Percentiles rank a stretch among this genome's conserved stretches.
Conservation (phyloP, 2,329 filamentous ascomycete species). For the Epichloe glyceriae region DNA sequence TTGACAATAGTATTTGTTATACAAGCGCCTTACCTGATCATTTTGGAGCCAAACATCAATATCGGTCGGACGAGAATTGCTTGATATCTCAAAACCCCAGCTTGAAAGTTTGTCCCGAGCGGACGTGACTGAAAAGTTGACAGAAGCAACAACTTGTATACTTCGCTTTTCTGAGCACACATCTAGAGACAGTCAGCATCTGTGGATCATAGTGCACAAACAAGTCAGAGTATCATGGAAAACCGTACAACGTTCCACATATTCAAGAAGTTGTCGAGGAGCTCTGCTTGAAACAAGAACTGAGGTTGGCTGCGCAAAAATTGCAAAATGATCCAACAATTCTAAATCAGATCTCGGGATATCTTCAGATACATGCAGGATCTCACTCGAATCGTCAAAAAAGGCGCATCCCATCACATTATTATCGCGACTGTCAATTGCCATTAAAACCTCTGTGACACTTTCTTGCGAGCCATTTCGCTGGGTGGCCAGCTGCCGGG, state of each 20-base stretch:
- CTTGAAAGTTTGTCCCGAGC: background rate
- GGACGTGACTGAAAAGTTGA: constrained; percentile 2
- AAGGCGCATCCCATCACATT: constrained; percentile 73
- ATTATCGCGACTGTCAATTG: constrained; percentile 59
- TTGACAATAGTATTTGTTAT: background rate
- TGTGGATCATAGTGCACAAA: constrained; percentile 9
- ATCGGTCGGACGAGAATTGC: background rate
- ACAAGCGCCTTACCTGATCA: background rate
- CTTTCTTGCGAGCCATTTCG: background rate
- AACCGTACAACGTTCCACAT: constrained; percentile 2
- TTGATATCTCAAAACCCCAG: background rate
- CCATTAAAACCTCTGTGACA: constrained; percentile 56
- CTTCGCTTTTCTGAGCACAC: background rate
- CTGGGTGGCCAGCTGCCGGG: background rate
- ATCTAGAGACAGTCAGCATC: constrained; percentile 4
- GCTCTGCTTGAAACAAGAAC: constrained; percentile 38
- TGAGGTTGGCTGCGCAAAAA: constrained; percentile 41
- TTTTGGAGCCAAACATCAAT: background rate
- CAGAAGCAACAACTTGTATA: constrained; percentile 1
- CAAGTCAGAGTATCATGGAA: background rate
- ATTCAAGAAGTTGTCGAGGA: constrained; percentile 24
- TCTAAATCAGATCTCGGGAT: constrained; percentile 55
- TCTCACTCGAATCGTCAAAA: constrained; percentile 58
- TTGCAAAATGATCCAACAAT: constrained; percentile 47
- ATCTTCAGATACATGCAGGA: constrained; percentile 66